Evolutionary conservation across 2,329 filamentous ascomycete genomes (phyloP), one percentile per base, ranked within the genome.

Genomic region (Nothophaeocryptopus gaeumannii): DNA sequence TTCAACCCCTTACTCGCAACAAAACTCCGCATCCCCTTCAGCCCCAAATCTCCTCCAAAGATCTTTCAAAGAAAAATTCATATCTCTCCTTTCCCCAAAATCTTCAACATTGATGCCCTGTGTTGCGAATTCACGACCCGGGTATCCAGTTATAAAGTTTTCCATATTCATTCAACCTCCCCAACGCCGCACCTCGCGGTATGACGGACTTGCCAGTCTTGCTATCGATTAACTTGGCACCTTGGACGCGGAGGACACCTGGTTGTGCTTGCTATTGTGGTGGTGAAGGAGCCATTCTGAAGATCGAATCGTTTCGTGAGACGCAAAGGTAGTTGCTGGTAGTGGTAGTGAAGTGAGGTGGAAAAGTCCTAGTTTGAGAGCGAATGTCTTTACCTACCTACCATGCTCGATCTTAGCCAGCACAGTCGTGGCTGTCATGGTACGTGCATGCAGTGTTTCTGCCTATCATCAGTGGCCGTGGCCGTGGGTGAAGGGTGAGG

Each of bases 101-200:
- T 76, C 47, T 75, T 70, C 1, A 74, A 67, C 66, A 83, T 74
- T 1, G 78, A 74, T 2, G 72, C 72, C 8, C 80, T 76, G 53
- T 81, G 77, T 53, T 82, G 73, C n/a, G 15, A 71, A 71, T 60
- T 84, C 81, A 43, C 81, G 78, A 13, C 78, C 81, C 9, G 79
- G 71, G 50, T 77, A 84, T n/a, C 81, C 81, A 1, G 78, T 81
- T 55, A 84, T 83, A 70, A 83, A 83, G 29, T 60, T 58, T 31
- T 59, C 58, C 58, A 61, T 60, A 34, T 74, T 74, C 66, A 73
- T 67, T 71, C 70, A 74, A 53, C 73, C 72, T 42, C 70, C 70
- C 72, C 41, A 74, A 59, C n/a, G 65, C 74, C 31, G 75, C 70
- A 45, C 77, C 74, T 35, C 74, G 70, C 16, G 81, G 72, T 7